Evolutionary conservation across 306 rosid genomes (phyloP), one percentile per base, ranked within the genome.

Genomic region (Lathyrus sativus): DNA sequence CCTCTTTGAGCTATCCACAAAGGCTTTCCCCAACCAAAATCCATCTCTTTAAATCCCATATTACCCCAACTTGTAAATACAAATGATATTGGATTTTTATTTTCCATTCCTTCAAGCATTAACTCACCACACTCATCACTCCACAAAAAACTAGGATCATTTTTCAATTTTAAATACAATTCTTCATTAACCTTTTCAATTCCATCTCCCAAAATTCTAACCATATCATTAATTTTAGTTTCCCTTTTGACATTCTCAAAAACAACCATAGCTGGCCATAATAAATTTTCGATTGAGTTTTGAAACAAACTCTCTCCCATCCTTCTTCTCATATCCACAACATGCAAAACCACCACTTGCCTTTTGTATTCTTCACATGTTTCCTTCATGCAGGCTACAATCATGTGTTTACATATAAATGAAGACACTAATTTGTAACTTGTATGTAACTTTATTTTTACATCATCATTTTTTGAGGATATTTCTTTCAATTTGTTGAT

Each of bases 21-120:
- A 35, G 87, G 87, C 64, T 38, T 80, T 11, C 92, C 89, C 83
- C 72, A 60, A 11, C 89, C 89, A 67, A 87, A 87, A 51, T 82
- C 72, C n/a, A 80, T 2, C 4, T 78, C 71, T 9, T 55, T 33
- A 48, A 85, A 82, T 59, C 78, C 85, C 70, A 82, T 68, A 14
- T 73, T 39, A 2, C 45, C 68, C 89, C 88, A 85, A 14, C 81
- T 77, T 15, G 87, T 80, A 70, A 85, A 84, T 13, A 67, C 67
- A 26, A 78, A 71, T 0, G 80, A 44, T 4, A 67, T 63, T 2
- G 85, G 76, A 5, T 70, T 35, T 3, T 65, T 33, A 2, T 7
- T 8, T 0, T 15, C 79, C 29, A 80, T 12, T 1, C 37, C 65
- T 44, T 71, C 84, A 10, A 73, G 56, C 70, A 71, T 59, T 44